phyloP scores from a whole-genome alignment of 495 filamentous ascomycete genomes.

The Hypomontagnella submonticulosa region DNA sequence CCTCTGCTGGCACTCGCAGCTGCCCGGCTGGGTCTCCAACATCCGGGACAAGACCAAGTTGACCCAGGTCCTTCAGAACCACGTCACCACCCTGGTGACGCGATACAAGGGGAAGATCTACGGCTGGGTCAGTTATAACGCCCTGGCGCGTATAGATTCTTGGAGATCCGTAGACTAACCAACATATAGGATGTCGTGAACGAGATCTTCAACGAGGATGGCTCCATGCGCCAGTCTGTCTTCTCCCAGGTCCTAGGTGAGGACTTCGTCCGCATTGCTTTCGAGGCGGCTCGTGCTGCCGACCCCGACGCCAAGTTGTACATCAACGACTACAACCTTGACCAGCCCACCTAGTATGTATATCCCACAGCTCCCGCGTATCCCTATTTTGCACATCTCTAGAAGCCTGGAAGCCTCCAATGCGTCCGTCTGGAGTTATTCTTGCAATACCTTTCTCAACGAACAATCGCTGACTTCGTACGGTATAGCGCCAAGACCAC shows the following conservation, averaged over 20 bases:
- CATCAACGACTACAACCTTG: conserved; percentile 77
- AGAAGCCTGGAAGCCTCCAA: neutral
- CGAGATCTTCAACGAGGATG: conserved; percentile 74
- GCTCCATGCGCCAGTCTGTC: conserved; percentile 63
- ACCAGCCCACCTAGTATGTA: conserved; percentile 48
- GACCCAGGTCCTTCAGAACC: conserved; percentile 67
- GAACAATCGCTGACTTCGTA: conserved; percentile 34
- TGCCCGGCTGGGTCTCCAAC: conserved; percentile 67
- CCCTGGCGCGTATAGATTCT: neutral
- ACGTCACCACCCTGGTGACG: conserved; percentile 65
- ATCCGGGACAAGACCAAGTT: conserved; percentile 63
- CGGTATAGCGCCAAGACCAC: conserved; percentile 61
- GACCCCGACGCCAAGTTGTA: conserved; percentile 70
- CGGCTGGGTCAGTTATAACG: conserved; percentile 59
- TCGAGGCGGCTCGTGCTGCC: conserved; percentile 66
- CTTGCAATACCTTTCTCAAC: neutral
- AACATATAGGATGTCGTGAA: conserved; percentile 67
- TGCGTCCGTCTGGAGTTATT: neutral
- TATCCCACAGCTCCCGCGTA: neutral
- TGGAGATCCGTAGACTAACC: conserved; percentile 2
- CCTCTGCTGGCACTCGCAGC: conserved; percentile 72
- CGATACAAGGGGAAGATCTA: conserved; percentile 72
- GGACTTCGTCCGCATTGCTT: conserved; percentile 68
- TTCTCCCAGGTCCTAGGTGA: conserved; percentile 70
- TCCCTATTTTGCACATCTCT: neutral